These are phyloP conservation scores for Talaromyces thailandensis DNA, from an alignment of 495 filamentous ascomycete genomes.

Conservation along the genomic window DNA sequence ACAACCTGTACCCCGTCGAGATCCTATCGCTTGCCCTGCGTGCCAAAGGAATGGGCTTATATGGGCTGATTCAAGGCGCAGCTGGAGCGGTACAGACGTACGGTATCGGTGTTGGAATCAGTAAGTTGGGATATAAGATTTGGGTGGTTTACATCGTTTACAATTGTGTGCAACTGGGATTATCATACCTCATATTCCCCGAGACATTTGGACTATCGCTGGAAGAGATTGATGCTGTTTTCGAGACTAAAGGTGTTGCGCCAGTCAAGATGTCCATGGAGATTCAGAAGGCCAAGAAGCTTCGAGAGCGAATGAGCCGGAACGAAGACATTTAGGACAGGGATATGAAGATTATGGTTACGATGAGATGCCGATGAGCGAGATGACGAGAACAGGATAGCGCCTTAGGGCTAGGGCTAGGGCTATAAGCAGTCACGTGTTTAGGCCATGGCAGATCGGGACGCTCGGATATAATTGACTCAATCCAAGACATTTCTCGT, in stretches of 20 bases:
- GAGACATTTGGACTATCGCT: conserved; percentile 28
- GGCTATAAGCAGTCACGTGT: neutral
- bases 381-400: neutral
- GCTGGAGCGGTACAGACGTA: conserved; percentile 28
- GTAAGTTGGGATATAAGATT: conserved; percentile 35
- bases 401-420: neutral
- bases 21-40: conserved; percentile 27
- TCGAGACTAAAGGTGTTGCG: conserved; percentile 32
- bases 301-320: neutral
- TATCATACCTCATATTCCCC: conserved; percentile 34
- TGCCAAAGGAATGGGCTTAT: conserved; percentile 35
- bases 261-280: conserved; percentile 38
- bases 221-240: conserved; percentile 36
- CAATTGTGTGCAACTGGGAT: conserved; percentile 28
- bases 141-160: conserved; percentile 36
- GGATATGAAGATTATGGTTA: neutral
- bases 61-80: conserved; percentile 31
- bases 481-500: neutral
- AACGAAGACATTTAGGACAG: neutral
- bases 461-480: neutral
- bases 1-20: conserved; percentile 34
- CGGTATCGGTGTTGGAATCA: conserved; percentile 32
- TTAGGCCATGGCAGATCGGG: neutral
- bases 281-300: conserved; percentile 33
- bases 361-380: neutral